A percentile compares a stretch with the other conserved stretches of the same genome.
phyloP scores from a whole-genome alignment of 169 alveolate species.

The Theileria annulata region DNA sequence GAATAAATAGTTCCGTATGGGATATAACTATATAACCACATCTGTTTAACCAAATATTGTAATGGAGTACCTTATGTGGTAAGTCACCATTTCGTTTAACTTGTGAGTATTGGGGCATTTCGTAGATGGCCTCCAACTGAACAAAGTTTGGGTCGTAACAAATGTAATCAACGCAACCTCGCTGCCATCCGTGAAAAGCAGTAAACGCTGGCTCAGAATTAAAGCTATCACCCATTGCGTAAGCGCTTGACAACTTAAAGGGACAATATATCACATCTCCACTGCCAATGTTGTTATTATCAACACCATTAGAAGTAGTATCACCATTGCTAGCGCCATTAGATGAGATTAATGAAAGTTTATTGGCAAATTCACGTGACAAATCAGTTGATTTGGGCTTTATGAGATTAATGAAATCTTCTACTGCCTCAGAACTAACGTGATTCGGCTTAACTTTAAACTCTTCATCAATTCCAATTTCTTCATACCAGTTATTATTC shows the following conservation, averaged over 20 bases:
- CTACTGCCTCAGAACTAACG: not conserved
- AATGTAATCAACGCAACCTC: slow-evolving; percentile 83
- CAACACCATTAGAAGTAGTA: not conserved
- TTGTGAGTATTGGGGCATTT: slow-evolving; percentile 56
- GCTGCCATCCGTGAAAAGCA: slow-evolving; percentile 83
- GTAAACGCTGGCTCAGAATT: slow-evolving; percentile 77
- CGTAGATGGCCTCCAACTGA: slow-evolving; percentile 61
- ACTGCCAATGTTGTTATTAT: not conserved
- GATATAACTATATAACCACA: no score
- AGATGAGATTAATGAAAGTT: not conserved
- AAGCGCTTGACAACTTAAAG: slow-evolving; percentile 53
- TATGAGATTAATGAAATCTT: not conserved
- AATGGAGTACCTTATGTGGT: slow-evolving; percentile 51
- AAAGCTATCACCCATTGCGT: slow-evolving; percentile 39
- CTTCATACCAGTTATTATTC: slow-evolving; percentile 19
- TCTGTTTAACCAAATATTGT: no score
- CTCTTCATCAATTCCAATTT: not conserved
- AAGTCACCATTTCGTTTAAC: slow-evolving; percentile 55
- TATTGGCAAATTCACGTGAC: not conserved
- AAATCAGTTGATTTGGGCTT: not conserved
- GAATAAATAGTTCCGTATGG: no score
- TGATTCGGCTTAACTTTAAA: slow-evolving; percentile 5
- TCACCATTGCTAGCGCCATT: no score
- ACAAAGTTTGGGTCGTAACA: slow-evolving; percentile 69
- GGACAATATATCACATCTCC: slow-evolving; percentile 54